These are phyloP conservation scores for Friedmanniomyces simplex DNA, from an alignment of 495 filamentous ascomycete species.

Conservation along the genomic window DNA sequence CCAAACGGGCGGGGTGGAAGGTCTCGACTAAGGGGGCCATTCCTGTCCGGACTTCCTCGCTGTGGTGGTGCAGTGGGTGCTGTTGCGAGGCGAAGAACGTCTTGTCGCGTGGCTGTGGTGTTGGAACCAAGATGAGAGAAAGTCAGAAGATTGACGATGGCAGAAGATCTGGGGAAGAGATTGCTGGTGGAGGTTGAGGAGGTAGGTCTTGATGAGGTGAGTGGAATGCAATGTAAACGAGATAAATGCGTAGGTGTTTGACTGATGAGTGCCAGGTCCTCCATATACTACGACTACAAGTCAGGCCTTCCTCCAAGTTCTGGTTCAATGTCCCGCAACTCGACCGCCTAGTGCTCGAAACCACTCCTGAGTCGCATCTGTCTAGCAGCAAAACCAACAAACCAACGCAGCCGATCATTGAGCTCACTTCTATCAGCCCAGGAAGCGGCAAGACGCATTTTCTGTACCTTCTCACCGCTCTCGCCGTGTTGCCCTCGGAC, in stretches of 20 bases:
- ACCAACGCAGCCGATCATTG: conserved; percentile 42
- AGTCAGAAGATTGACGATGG: conserved; percentile 27
- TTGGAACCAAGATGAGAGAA: background rate
- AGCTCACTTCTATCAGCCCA: conserved; percentile 45
- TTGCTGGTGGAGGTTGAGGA: conserved; percentile 57
- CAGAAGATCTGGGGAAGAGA: conserved; percentile 46
- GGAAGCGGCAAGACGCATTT: conserved; percentile 55
- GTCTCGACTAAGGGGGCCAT: conserved; percentile 53
- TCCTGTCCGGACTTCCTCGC: background rate
- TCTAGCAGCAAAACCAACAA: conserved; percentile 17
- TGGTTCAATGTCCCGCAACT: conserved; percentile 38
- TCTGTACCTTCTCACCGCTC: conserved; percentile 55
- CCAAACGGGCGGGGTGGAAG: conserved; percentile 47
- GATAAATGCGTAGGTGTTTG: no score
- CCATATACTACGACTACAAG: conserved; percentile 14
- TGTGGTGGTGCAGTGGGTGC: background rate
- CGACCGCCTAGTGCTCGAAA: conserved; percentile 37
- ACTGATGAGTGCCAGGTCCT: conserved; percentile 8
- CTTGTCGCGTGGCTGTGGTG: background rate
- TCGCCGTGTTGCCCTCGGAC: conserved; percentile 44
- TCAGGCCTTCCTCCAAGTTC: conserved; percentile 5
- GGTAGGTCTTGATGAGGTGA: conserved; percentile 51
- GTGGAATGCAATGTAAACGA: background rate
- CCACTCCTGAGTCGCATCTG: no score
- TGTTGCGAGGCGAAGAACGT: conserved; percentile 1